Percentiles rank a stretch among this genome's conserved stretches.
Evolutionary conservation across 169 alveolate species (phyloP).

Genomic region (Eimeria nieschulzi): DNA sequence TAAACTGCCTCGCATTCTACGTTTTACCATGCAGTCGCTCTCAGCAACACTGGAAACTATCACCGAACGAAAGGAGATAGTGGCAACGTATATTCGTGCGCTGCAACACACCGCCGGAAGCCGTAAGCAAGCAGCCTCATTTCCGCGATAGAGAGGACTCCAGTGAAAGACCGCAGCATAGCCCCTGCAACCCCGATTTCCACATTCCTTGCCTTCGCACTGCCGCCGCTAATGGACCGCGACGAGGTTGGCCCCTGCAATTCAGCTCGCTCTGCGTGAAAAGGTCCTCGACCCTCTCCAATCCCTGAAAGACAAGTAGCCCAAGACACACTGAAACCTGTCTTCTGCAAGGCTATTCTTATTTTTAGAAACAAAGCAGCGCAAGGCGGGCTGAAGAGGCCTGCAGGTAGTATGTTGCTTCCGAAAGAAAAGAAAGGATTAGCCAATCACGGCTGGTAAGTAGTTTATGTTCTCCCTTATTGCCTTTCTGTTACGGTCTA

Average conservation of each 20-base stretch:
- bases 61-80: neutral
- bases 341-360: no score
- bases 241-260: neutral
- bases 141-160: constrained; percentile 26
- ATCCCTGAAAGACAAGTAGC: neutral
- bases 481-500: neutral
- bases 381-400: no score
- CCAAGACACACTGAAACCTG: no score
- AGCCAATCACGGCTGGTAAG: no score
- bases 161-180: constrained; percentile 22
- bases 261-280: neutral
- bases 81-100: neutral
- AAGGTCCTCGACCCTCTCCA: neutral
- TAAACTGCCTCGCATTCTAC: no score
- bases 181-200: constrained; percentile 53
- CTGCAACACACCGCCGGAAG: constrained; percentile 33
- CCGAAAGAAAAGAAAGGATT: neutral
- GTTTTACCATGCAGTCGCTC: neutral
- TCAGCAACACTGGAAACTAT: no score
- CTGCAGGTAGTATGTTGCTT: neutral
- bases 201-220: neutral
- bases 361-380: no score
- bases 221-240: neutral
- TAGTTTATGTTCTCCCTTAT: no score
- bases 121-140: constrained; percentile 42